A percentile compares a stretch with the other conserved stretches of the same genome.
phyloP scores from a whole-genome alignment of 768 basidiomycete species.

The Myochromella boudieri region DNA sequence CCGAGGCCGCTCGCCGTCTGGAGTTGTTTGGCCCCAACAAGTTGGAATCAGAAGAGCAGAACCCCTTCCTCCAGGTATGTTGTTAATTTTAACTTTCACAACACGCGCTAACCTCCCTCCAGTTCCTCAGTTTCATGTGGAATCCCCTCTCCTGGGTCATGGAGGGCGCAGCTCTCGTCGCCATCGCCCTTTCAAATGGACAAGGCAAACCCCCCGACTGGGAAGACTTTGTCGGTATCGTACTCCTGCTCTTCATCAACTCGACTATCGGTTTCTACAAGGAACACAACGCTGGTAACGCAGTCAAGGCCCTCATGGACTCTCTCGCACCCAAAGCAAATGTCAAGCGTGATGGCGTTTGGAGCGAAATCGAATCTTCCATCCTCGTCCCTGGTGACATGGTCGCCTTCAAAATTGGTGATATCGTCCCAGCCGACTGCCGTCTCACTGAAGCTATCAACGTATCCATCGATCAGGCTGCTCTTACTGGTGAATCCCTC shows the following conservation, averaged over 20 bases:
- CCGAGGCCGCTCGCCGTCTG: conserved; percentile 81
- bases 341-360: conserved; percentile 81
- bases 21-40: conserved; percentile 97
- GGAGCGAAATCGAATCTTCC: conserved; percentile 90
- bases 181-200: conserved; percentile 96
- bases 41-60: conserved; percentile 88
- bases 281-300: conserved; percentile 95
- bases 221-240: conserved; percentile 97
- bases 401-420: conserved; percentile 98
- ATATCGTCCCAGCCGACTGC: conserved; percentile 97
- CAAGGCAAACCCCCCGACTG: conserved; percentile 85
- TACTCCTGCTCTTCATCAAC: conserved; percentile 89
- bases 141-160: conserved; percentile 99
- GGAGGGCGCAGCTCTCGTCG: conserved; percentile 94
- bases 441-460: conserved; percentile 96
- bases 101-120: conserved; percentile 2
- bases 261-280: conserved; percentile 98
- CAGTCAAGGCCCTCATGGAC: conserved; percentile 99
- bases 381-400: conserved; percentile 94
- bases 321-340: conserved; percentile 97
- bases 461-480: conserved; percentile 97
- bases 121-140: conserved; percentile 99
- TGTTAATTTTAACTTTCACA: too few species aligned
- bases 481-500: conserved; percentile 95
- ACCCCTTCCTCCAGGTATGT: conserved; percentile 80